These are phyloP conservation scores for Paulownia fortunei DNA, from an alignment of 257 asterid genomes.

Conservation along the genomic window DNA sequence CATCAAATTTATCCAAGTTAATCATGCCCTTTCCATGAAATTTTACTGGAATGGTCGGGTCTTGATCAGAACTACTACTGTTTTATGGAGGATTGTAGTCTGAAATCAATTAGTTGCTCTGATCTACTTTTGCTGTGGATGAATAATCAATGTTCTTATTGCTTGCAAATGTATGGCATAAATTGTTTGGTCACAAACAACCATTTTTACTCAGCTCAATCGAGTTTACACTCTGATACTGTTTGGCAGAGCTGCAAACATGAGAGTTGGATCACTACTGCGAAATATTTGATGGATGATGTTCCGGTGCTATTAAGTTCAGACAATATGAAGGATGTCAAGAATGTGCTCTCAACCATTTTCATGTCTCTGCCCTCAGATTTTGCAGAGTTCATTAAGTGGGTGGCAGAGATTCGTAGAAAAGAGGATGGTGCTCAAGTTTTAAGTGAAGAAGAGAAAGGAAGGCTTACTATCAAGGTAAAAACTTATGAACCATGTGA, in stretches of 20 bases:
- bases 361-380: slow-evolving; percentile 78
- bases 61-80: too few species aligned
- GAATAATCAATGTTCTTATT: background rate
- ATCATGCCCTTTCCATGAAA: background rate
- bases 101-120: too few species aligned
- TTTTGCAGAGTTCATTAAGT: slow-evolving; percentile 81
- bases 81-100: too few species aligned
- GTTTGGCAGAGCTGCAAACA: slow-evolving; percentile 88
- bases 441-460: slow-evolving; percentile 88
- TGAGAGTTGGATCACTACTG: slow-evolving; percentile 87
- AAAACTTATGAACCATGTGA: background rate
- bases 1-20: slow-evolving; percentile 1
- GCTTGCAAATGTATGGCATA: slow-evolving; percentile 11
- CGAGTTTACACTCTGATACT: slow-evolving; percentile 26
- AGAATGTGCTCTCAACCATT: slow-evolving; percentile 63
- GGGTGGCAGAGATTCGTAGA: slow-evolving; percentile 92
- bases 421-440: slow-evolving; percentile 69
- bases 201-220: slow-evolving; percentile 15
- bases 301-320: slow-evolving; percentile 76
- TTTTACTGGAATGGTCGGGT: background rate
- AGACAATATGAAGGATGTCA: slow-evolving; percentile 55
- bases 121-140: too few species aligned
- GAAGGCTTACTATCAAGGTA: slow-evolving; percentile 86
- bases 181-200: background rate
- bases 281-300: slow-evolving; percentile 83